Evolutionary conservation across 495 filamentous ascomycete species (phyloP).

Genomic region (Cryomyces antarcticus): DNA sequence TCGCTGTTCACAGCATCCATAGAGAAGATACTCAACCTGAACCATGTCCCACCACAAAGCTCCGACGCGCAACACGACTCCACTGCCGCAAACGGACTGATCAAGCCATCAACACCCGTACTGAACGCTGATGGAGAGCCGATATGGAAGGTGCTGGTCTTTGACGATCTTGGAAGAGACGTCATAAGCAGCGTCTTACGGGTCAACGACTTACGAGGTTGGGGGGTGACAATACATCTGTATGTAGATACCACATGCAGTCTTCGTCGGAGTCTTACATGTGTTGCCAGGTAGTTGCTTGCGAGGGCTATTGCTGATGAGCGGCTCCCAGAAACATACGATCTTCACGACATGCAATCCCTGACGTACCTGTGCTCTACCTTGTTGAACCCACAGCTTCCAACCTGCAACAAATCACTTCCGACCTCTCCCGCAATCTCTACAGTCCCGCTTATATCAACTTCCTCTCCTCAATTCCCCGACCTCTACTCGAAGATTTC

Average conservation of each 20-base stretch:
- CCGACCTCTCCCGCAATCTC: constrained; percentile 64
- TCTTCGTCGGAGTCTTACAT: background rate
- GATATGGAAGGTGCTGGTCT: constrained; percentile 54
- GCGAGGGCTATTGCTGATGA: background rate
- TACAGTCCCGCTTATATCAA: constrained; percentile 95
- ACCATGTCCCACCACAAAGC: constrained; percentile 42
- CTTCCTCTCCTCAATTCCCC: constrained; percentile 84
- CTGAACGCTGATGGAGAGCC: constrained; percentile 73
- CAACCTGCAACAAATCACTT: constrained; percentile 69
- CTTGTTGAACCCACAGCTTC: constrained; percentile 69
- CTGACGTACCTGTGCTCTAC: constrained; percentile 92
- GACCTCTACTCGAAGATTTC: constrained; percentile 88
- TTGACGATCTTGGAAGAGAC: constrained; percentile 48
- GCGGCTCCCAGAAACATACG: constrained; percentile 45
- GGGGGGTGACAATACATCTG: constrained; percentile 96
- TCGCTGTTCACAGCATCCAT: constrained; percentile 49
- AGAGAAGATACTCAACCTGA: constrained; percentile 89
- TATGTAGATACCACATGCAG: constrained; percentile 18
- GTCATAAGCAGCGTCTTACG: constrained; percentile 84
- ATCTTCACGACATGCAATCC: constrained; percentile 68
- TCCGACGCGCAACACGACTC: constrained; percentile 34
- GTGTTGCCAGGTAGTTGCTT: background rate
- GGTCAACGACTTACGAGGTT: constrained; percentile 76
- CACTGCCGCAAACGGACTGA: constrained; percentile 32
- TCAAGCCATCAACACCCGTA: constrained; percentile 55